Conservation (phyloP, 805 yeast genomes). For the Wickerhamiella slavikovae region DNA sequence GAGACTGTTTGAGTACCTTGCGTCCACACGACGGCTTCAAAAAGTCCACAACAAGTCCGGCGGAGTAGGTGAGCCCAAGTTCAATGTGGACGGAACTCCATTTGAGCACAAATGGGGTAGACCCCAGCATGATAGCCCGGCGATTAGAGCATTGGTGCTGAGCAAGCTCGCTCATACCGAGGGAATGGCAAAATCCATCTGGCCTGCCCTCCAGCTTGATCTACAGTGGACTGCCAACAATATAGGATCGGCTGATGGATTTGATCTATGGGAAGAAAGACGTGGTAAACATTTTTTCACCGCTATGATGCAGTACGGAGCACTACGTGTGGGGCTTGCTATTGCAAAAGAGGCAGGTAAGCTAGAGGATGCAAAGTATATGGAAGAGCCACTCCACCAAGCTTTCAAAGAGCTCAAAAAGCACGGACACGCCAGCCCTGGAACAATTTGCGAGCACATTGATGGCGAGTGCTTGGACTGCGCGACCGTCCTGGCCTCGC, state of each 20-base stretch:
- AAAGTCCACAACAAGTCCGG: slow-evolving; percentile 54
- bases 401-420: slow-evolving; percentile 1
- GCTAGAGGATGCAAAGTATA: slow-evolving; percentile 2
- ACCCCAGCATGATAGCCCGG: slow-evolving; percentile 93
- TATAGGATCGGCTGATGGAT: slow-evolving; percentile 51
- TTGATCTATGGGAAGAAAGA: slow-evolving; percentile 88
- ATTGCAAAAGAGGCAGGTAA: slow-evolving; percentile 13
- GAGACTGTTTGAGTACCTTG: slow-evolving; percentile 39
- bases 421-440: slow-evolving; percentile 6
- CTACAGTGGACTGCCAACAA: slow-evolving; percentile 35
- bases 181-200: slow-evolving; percentile 21
- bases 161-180: slow-evolving; percentile 31
- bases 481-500: slow-evolving; percentile 5
- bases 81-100: slow-evolving; percentile 39
- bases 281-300: slow-evolving; percentile 63
- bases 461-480: slow-evolving; percentile 7
- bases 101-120: slow-evolving; percentile 70
- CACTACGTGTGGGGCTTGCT: slow-evolving; percentile 35
- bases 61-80: slow-evolving; percentile 85
- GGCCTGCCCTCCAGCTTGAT: slow-evolving; percentile 43
- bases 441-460: slow-evolving; percentile 4
- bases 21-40: slow-evolving; percentile 39
- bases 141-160: slow-evolving; percentile 50
- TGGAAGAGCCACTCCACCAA: too few species aligned
- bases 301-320: slow-evolving; percentile 47